Base-by-base conservation (phyloP, 108 stramenopile genomes). In the Pseudonitzschia delicatissima region DNA sequence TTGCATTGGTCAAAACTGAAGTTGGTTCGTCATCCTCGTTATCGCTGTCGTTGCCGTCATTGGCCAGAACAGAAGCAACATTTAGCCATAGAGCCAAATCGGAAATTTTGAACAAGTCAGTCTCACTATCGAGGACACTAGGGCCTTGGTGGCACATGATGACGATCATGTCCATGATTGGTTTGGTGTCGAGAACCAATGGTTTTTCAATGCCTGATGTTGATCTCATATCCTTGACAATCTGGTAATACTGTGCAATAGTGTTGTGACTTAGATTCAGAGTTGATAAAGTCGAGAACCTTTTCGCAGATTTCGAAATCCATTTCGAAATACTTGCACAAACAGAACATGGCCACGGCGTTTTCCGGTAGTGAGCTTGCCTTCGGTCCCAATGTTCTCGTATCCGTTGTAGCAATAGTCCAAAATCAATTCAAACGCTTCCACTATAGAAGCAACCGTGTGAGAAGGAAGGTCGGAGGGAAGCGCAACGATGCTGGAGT, bases 1-100 rank as follows among this genome's bases (percentile, higher is more conserved):
- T 55, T 39, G 8, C 11, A 11, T 6, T 39, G 6, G 37, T 6
- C 37, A 11, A 39, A 8, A 8, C 37, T 11, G 8, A 6, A 0
- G 21, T 49, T 7, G 48, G 21, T 53, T 15, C 15, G 15, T 42
- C 15, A 9, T 33, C 32, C 0, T 33, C 31, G 17, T 32, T 33
- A 2, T 9, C 13, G 29, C 3, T n/a, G 4, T 33, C 31, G 53
- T 33, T 55, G 17, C 27, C 3, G 32, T 55, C 31, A 27, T 55
- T 32, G 29, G 53, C 11, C 32, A 55, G 53, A 2, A 55, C 4
- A 3, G 29, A 32, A 31, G 29, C 53, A 33, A 55, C 8, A 1
- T 5, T 6, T 13, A 55, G n/a, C 53, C 53, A 55, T 29, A 55
- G n/a, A n/a, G 53, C 11, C 32, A 55, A 35, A 55, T 55, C 53